Percentiles rank a stretch among this genome's conserved stretches.
These are phyloP conservation scores for Tricholoma terreum DNA, from an alignment of 768 basidiomycete genomes.

Conservation along the genomic window DNA sequence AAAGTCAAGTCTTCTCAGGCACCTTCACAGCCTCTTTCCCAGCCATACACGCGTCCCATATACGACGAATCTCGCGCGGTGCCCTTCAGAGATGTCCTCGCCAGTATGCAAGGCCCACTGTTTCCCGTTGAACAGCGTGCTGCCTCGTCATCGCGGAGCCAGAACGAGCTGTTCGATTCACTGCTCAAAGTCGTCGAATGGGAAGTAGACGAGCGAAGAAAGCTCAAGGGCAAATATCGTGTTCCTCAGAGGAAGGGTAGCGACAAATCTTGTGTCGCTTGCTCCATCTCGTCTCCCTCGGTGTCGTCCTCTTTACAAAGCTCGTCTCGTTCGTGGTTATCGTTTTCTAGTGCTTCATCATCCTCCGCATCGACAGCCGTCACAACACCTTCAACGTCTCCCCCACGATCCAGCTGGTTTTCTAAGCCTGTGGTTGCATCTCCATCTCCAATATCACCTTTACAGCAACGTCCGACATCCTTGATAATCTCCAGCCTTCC, in stretches of 20 bases:
- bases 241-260: conserved; percentile 8
- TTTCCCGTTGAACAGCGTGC: conserved; percentile 42
- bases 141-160: conserved; percentile 15
- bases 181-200: conserved; percentile 43
- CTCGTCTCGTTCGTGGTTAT: conserved; percentile 23
- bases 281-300: conserved; percentile 24
- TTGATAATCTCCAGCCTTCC: conserved; percentile 5
- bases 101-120: conserved; percentile 55
- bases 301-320: conserved; percentile 21
- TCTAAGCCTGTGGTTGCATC: conserved; percentile 20
- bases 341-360: conserved; percentile 21
- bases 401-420: conserved; percentile 23
- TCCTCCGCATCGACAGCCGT: conserved; percentile 33
- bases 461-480: conserved; percentile 4
- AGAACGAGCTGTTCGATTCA: conserved; percentile 39
- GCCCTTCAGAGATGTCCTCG: conserved; percentile 54
- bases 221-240: conserved; percentile 30
- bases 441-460: conserved; percentile 9
- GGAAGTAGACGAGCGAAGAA: conserved; percentile 36
- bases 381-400: conserved; percentile 31
- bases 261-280: conserved; percentile 17
- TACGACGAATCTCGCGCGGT: conserved; percentile 40
- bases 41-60: conserved; percentile 19
- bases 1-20: neutral
- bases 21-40: conserved; percentile 7